phyloP scores from a whole-genome alignment of 2,329 filamentous ascomycete species.

The Colletotrichum sp. region DNA sequence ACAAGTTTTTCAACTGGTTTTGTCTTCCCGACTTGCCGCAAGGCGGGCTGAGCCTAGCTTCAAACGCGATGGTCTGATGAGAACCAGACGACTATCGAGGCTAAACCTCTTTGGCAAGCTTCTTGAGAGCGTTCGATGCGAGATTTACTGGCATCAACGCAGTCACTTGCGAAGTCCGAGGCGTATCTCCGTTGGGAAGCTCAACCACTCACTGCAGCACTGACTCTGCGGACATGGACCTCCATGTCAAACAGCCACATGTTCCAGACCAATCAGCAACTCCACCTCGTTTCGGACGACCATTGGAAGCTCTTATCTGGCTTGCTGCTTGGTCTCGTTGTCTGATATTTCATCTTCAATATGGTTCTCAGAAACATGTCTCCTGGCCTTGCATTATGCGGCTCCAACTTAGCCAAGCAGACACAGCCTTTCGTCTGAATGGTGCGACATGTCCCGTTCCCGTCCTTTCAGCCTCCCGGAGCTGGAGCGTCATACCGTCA shows the following conservation, averaged over 20 bases:
- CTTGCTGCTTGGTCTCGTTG: background rate
- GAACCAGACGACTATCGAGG: background rate
- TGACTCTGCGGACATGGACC: background rate
- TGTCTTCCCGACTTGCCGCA: background rate
- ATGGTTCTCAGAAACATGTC: background rate
- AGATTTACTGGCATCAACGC: background rate
- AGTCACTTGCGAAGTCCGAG: background rate
- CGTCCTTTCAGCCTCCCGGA: background rate
- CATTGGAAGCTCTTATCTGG: background rate
- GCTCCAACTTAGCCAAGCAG: background rate
- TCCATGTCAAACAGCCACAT: conserved; percentile 4
- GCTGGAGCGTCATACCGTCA: background rate
- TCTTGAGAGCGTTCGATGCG: background rate
- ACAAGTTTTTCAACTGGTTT: background rate
- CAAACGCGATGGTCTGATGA: background rate
- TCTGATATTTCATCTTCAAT: background rate
- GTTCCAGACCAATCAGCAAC: background rate
- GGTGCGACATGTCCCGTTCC: conserved; percentile 14
- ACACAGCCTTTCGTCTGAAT: conserved; percentile 10
- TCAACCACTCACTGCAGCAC: background rate
- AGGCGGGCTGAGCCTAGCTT: background rate
- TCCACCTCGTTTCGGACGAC: background rate
- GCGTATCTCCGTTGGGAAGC: background rate
- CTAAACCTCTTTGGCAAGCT: background rate
- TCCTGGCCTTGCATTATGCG: conserved; percentile 6